Percentiles rank a stretch among this genome's conserved stretches.
These are phyloP conservation scores for Eucalyptus erythrocorys DNA, from an alignment of 345 rosid species.

Conservation along the genomic window DNA sequence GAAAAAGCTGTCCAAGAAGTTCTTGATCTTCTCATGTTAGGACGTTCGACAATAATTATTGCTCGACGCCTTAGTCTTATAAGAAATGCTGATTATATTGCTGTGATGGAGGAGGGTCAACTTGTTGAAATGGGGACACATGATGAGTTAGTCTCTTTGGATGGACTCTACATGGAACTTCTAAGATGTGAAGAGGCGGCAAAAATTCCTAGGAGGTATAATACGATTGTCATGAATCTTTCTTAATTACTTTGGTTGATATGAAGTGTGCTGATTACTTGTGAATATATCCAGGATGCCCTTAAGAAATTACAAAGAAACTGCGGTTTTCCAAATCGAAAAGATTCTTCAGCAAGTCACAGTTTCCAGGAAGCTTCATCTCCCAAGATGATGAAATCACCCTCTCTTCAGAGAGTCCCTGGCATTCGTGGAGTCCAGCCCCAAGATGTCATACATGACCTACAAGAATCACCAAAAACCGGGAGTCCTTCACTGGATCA, in stretches of 20 bases:
- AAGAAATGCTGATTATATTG: conserved; percentile 90
- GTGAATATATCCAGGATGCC: conserved; percentile 63
- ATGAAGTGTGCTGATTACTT: background rate
- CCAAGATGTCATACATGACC: conserved; percentile 2
- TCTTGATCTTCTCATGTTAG: conserved; percentile 92
- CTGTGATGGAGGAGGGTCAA: conserved; percentile 98
- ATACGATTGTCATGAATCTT: background rate
- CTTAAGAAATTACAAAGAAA: conserved; percentile 50
- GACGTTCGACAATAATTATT: conserved; percentile 91
- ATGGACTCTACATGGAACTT: conserved; percentile 85
- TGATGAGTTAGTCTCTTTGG: conserved; percentile 61
- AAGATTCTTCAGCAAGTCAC: conserved; percentile 77
- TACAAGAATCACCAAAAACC: conserved; percentile 55
- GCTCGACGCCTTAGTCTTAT: conserved; percentile 91
- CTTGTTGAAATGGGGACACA: conserved; percentile 99
- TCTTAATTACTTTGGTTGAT: background rate
- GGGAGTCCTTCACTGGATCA: conserved; percentile 69
- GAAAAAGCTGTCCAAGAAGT: conserved; percentile 91
- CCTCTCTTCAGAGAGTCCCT: conserved; percentile 88
- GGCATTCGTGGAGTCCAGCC: conserved; percentile 31
- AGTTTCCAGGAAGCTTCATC: conserved; percentile 86
- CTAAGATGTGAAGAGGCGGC: conserved; percentile 95
- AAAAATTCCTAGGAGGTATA: conserved; percentile 92
- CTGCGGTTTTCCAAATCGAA: conserved; percentile 68
- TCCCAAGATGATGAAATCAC: conserved; percentile 79